Evolutionary conservation across 2,329 filamentous ascomycete species (phyloP).

Genomic region (Apiospora aurea): DNA sequence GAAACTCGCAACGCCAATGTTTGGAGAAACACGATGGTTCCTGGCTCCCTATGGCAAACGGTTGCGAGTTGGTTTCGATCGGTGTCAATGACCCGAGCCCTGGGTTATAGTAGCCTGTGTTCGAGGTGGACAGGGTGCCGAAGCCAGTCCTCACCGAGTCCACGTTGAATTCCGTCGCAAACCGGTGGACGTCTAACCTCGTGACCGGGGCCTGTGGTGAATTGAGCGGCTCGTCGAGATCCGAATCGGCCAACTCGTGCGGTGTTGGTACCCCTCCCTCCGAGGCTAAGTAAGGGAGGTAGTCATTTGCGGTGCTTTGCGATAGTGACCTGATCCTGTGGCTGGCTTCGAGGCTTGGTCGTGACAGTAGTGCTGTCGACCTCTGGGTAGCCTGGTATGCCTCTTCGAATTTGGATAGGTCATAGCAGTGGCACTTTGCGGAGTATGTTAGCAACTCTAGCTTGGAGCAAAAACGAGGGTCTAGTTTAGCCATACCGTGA

Average conservation of each 20-base stretch:
- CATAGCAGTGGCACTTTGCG: constrained; percentile 42
- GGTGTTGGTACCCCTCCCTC: constrained; percentile 13
- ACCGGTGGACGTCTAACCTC: constrained; percentile 16
- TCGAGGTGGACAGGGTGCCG: constrained; percentile 2
- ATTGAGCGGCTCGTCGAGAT: constrained; percentile 20
- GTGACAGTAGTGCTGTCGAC: neutral
- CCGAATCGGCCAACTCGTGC: constrained; percentile 21
- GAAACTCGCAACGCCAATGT: constrained; percentile 38
- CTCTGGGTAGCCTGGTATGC: constrained; percentile 29
- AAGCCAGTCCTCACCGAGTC: constrained; percentile 14
- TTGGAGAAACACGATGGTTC: neutral
- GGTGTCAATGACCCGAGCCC: constrained; percentile 17
- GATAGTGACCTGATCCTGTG: neutral
- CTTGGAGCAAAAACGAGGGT: neutral
- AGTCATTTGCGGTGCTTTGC: neutral
- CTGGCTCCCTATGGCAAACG: constrained; percentile 27
- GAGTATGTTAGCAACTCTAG: neutral
- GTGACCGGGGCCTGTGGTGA: constrained; percentile 14
- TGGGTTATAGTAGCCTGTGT: constrained; percentile 25
- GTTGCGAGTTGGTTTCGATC: constrained; percentile 16
- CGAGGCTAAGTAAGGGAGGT: neutral
- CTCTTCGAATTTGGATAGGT: constrained; percentile 40
- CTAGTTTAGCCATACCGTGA: constrained; percentile 32
- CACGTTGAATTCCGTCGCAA: constrained; percentile 22
- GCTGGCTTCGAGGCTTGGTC: neutral